Conservation (phyloP, 2,329 filamentous ascomycete genomes). For the Leptographium flavum region DNA sequence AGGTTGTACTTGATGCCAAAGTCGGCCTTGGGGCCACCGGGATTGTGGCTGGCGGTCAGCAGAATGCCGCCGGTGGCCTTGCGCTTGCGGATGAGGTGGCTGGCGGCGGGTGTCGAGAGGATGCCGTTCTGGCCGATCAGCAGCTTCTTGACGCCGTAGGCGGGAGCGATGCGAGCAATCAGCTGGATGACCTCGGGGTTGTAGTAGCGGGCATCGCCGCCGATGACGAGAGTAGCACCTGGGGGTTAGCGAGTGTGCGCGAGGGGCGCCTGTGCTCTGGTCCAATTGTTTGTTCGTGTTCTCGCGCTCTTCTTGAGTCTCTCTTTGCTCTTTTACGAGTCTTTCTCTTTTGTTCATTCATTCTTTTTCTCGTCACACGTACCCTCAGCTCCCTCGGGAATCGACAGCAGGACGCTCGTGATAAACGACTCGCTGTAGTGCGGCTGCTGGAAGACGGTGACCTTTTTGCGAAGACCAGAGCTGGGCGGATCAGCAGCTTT, state of each 20-base stretch:
- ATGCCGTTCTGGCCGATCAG: slow-evolving; percentile 93
- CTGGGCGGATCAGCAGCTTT: slow-evolving; percentile 29
- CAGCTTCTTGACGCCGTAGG: slow-evolving; percentile 98
- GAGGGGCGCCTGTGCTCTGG: neutral
- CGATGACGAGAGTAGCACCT: slow-evolving; percentile 81
- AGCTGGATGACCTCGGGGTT: slow-evolving; percentile 93
- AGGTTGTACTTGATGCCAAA: slow-evolving; percentile 99
- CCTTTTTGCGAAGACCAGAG: slow-evolving; percentile 97
- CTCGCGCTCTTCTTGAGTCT: neutral
- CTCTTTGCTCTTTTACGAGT: neutral
- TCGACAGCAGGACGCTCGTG: slow-evolving; percentile 84
- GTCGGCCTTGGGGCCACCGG: slow-evolving; percentile 84
- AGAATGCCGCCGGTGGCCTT: slow-evolving; percentile 94
- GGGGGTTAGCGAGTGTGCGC: neutral
- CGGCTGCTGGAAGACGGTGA: slow-evolving; percentile 88
- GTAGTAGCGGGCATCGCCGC: slow-evolving; percentile 92
- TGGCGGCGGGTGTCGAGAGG: slow-evolving; percentile 88
- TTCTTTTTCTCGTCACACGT: slow-evolving; percentile 1
- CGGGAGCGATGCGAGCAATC: slow-evolving; percentile 93
- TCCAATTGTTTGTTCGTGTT: neutral
- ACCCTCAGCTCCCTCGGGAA: slow-evolving; percentile 84
- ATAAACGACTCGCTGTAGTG: slow-evolving; percentile 97
- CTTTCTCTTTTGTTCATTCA: neutral
- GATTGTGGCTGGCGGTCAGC: slow-evolving; percentile 94
- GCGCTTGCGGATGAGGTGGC: slow-evolving; percentile 86